A percentile compares a stretch with the other conserved stretches of the same genome.
Evolutionary conservation across 163 green algal genomes (phyloP).

Genomic region (Botryococcus braunii): DNA sequence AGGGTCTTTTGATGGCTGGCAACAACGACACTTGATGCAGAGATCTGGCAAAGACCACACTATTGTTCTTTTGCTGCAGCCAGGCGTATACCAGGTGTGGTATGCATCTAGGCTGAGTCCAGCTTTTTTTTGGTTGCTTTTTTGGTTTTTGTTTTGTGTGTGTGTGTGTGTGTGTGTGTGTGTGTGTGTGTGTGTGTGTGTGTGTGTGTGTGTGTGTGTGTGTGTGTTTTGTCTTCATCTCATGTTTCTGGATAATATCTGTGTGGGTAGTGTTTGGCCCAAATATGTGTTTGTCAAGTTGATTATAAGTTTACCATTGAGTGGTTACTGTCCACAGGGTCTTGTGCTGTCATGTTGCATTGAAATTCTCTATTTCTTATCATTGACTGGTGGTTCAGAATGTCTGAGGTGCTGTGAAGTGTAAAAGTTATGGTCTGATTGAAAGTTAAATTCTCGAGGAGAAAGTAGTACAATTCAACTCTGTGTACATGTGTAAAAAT

Average conservation of each 20-base stretch:
- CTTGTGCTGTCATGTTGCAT: no score
- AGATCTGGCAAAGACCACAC: conserved; percentile 78
- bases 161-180: neutral
- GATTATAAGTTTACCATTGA: no score
- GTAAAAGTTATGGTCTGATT: neutral
- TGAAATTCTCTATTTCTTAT: no score
- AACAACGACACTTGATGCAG: conserved; percentile 62
- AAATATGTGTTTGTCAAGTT: neutral
- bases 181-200: neutral
- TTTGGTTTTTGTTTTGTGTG: neutral
- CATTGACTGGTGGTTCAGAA: neutral
- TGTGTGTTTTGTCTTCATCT: no score
- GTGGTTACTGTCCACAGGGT: no score
- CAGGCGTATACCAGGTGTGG: conserved; percentile 82
- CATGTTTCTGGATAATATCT: neutral
- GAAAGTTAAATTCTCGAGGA: neutral
- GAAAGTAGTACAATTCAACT: no score
- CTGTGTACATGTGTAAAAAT: no score
- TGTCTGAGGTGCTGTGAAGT: neutral
- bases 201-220: neutral
- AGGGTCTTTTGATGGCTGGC: conserved; percentile 91
- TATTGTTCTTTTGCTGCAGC: conserved; percentile 88
- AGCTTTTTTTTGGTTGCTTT: neutral
- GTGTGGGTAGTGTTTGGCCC: neutral
- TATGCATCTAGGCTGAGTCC: neutral